Percentiles rank a stretch among this genome's conserved stretches.
phyloP scores from a whole-genome alignment of 352 stramenopile genomes.

The Lagenidium giganteum region DNA sequence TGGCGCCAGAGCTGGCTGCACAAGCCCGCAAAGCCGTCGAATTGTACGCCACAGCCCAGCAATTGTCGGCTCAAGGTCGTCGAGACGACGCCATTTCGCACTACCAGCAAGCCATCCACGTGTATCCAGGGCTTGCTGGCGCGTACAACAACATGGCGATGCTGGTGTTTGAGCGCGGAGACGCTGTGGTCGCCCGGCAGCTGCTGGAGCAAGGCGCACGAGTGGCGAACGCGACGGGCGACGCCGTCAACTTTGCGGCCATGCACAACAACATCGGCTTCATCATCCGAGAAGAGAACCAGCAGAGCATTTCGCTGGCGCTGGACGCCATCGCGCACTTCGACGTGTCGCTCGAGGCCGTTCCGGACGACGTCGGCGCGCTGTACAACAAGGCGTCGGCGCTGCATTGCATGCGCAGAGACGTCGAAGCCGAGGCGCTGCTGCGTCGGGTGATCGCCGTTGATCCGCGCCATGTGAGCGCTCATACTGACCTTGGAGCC shows the following conservation, averaged over 20 bases:
- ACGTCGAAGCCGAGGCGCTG: slow-evolving; percentile 30
- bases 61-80: slow-evolving; percentile 9
- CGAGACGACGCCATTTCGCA: slow-evolving; percentile 18
- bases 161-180: slow-evolving; percentile 27
- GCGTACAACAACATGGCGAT: slow-evolving; percentile 84
- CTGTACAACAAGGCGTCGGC: slow-evolving; percentile 74
- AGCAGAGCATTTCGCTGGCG: slow-evolving; percentile 26
- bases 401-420: slow-evolving; percentile 30
- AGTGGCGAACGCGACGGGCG: slow-evolving; percentile 23
- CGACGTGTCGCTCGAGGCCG: slow-evolving; percentile 34
- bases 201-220: slow-evolving; percentile 34
- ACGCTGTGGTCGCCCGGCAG: slow-evolving; percentile 25
- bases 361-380: slow-evolving; percentile 31
- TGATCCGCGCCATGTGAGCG: slow-evolving; percentile 28
- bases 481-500: slow-evolving; percentile 46
- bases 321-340: slow-evolving; percentile 56
- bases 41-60: slow-evolving; percentile 2
- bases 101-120: slow-evolving; percentile 41
- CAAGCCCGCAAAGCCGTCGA: slow-evolving; percentile 3
- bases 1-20: too few species aligned
- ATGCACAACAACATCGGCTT: slow-evolving; percentile 79
- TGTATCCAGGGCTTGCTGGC: slow-evolving; percentile 34
- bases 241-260: slow-evolving; percentile 30
- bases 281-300: slow-evolving; percentile 25
- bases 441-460: slow-evolving; percentile 34